phyloP scores from a whole-genome alignment of 495 filamentous ascomycete genomes.

The Pseudoneurospora amorphoporcata region DNA sequence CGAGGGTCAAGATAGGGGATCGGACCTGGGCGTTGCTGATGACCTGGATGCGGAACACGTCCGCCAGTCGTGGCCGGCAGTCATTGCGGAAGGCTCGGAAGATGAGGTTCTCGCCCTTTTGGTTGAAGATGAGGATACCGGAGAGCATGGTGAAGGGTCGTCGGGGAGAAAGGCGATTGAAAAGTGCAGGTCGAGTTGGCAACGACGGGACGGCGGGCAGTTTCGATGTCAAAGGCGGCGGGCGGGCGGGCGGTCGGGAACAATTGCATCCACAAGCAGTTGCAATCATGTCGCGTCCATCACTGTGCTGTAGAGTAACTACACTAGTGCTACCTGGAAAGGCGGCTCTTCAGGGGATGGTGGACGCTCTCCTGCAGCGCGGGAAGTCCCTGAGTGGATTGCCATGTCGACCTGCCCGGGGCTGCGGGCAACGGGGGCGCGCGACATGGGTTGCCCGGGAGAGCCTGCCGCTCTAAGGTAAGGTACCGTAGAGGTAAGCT shows the following conservation, averaged over 20 bases:
- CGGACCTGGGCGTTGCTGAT: slow-evolving; percentile 97
- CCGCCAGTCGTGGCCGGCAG: slow-evolving; percentile 89
- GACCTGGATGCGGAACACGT: slow-evolving; percentile 99
- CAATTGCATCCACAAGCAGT: neutral
- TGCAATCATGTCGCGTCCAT: neutral
- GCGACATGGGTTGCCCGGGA: neutral
- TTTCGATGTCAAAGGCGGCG: neutral
- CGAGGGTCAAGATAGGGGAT: slow-evolving; percentile 93
- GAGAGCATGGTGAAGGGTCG: slow-evolving; percentile 63
- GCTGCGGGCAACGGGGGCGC: neutral
- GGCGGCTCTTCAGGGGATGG: neutral
- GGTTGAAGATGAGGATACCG: slow-evolving; percentile 95
- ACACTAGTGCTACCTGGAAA: neutral
- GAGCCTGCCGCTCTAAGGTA: neutral
- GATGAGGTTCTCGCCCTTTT: slow-evolving; percentile 99
- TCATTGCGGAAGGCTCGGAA: slow-evolving; percentile 97
- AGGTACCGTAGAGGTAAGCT: too few species aligned
- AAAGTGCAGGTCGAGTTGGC: neutral
- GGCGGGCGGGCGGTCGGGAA: neutral
- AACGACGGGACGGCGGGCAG: neutral
- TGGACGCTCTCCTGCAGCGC: neutral
- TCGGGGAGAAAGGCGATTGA: neutral
- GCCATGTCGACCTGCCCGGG: neutral
- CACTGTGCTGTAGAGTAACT: neutral
- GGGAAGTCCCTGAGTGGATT: neutral